Percentiles rank a stretch among this genome's conserved stretches.
Evolutionary conservation across 257 asterid genomes (phyloP).

Genomic region (Thymus quinquecostatus): DNA sequence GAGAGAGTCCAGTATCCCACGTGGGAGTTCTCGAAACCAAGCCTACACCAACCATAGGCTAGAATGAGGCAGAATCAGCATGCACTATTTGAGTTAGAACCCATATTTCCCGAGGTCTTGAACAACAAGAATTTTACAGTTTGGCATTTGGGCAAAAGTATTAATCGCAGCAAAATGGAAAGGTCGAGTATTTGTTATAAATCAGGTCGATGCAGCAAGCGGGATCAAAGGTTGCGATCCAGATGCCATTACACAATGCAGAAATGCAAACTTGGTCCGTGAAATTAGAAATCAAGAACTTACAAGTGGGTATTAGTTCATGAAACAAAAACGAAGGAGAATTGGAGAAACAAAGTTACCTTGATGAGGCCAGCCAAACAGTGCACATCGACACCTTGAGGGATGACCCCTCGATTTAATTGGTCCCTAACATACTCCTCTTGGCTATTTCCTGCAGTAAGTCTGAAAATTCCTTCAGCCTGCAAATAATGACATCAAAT

Average conservation of each 20-base stretch:
- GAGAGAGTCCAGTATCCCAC: conserved; percentile 89
- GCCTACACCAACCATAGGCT: conserved; percentile 49
- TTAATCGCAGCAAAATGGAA: too few relatives aligned
- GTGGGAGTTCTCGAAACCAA: conserved; percentile 98
- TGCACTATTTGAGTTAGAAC: too few relatives aligned
- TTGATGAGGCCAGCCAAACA: conserved; percentile 96
- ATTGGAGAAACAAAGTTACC: conserved; percentile 39
- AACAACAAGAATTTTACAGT: too few relatives aligned
- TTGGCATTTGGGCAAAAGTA: too few relatives aligned
- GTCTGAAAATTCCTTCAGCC: conserved; percentile 98
- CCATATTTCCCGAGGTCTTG: too few relatives aligned
- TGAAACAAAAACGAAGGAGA: not conserved
- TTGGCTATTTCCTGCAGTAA: conserved; percentile 93
- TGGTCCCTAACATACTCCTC: conserved; percentile 97
- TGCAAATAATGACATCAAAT: conserved; percentile 41
- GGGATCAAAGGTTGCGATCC: too few relatives aligned
- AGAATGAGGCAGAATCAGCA: too few relatives aligned
- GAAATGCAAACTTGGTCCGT: not conserved
- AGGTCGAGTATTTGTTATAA: too few relatives aligned
- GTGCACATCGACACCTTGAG: conserved; percentile 91
- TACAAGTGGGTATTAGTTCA: not conserved
- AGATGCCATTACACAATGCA: too few relatives aligned
- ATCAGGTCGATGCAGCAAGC: too few relatives aligned
- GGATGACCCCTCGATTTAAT: conserved; percentile 80
- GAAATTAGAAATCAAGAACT: not conserved